These are phyloP conservation scores for Cercospora sp. DNA, from an alignment of 2,329 filamentous ascomycete genomes.

Conservation along the genomic window DNA sequence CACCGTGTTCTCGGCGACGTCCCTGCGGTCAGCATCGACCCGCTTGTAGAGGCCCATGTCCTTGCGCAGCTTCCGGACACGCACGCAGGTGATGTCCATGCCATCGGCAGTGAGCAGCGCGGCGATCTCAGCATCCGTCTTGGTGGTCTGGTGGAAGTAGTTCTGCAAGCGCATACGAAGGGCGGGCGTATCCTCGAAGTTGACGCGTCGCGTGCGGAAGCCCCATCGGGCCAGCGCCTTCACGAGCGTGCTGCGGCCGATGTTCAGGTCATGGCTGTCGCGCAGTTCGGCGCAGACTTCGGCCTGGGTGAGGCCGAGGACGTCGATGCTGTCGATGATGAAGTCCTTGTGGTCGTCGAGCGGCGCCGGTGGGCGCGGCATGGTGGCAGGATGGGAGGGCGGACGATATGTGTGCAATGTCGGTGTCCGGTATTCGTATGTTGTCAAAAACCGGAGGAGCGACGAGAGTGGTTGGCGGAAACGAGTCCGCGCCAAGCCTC, in stretches of 20 bases:
- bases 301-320: conserved; percentile 6
- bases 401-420: background rate
- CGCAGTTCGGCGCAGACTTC: conserved; percentile 12
- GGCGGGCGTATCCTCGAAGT: conserved; percentile 14
- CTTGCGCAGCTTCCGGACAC: conserved; percentile 15
- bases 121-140: conserved; percentile 15
- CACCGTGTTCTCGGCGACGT: background rate
- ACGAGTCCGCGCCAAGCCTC: background rate
- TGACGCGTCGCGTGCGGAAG: conserved; percentile 9
- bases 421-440: background rate
- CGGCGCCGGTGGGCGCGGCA: conserved; percentile 8
- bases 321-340: conserved; percentile 9
- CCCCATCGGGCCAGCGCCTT: conserved; percentile 11
- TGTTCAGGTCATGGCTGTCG: conserved; percentile 10
- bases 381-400: background rate
- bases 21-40: conserved; percentile 4
- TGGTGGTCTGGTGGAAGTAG: conserved; percentile 10
- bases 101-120: conserved; percentile 6
- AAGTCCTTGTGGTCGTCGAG: conserved; percentile 15
- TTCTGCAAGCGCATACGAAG: conserved; percentile 14
- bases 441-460: background rate
- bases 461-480: background rate
- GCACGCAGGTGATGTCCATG: conserved; percentile 1
- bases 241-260: conserved; percentile 14
- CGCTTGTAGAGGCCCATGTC: conserved; percentile 20